Evolutionary conservation across 2,329 filamentous ascomycete species (phyloP).

Genomic region (Curvularia spicifera): DNA sequence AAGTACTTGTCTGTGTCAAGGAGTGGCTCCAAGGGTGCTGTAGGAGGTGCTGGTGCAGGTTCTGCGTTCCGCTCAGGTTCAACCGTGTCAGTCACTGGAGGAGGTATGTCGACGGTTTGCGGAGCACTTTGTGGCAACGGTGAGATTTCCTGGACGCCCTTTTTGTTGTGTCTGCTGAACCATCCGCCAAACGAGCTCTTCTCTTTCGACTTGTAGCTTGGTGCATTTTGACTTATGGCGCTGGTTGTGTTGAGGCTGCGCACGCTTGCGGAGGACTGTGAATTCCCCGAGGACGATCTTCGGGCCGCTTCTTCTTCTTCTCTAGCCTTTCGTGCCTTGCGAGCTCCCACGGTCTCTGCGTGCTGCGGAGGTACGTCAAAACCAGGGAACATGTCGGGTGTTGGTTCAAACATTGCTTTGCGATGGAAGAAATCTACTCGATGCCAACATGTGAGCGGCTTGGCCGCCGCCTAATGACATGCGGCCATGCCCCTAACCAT

Average conservation of each 20-base stretch:
- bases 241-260: conserved; percentile 15
- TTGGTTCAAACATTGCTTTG: conserved; percentile 5
- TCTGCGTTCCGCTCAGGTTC: conserved; percentile 12
- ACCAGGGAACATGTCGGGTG: conserved; percentile 34
- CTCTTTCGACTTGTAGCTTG: conserved; percentile 18
- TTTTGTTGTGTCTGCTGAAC: conserved; percentile 31
- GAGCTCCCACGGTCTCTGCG: conserved; percentile 35
- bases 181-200: conserved; percentile 24
- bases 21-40: conserved; percentile 16
- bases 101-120: conserved; percentile 17
- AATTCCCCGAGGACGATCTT: conserved; percentile 29
- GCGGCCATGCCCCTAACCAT: conserved; percentile 6
- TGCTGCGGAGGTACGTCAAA: conserved; percentile 36
- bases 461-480: neutral
- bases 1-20: conserved; percentile 2
- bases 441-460: conserved; percentile 5
- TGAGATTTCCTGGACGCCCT: conserved; percentile 35
- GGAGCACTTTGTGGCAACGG: conserved; percentile 22
- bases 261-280: conserved; percentile 33
- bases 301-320: conserved; percentile 28
- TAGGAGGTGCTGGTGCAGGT: conserved; percentile 20
- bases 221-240: conserved; percentile 11
- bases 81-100: neutral
- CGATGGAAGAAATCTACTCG: conserved; percentile 12
- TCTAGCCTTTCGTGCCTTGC: conserved; percentile 31